Base-by-base conservation (phyloP, 2,329 filamentous ascomycete species). In the Aspergillus fumigatus region DNA sequence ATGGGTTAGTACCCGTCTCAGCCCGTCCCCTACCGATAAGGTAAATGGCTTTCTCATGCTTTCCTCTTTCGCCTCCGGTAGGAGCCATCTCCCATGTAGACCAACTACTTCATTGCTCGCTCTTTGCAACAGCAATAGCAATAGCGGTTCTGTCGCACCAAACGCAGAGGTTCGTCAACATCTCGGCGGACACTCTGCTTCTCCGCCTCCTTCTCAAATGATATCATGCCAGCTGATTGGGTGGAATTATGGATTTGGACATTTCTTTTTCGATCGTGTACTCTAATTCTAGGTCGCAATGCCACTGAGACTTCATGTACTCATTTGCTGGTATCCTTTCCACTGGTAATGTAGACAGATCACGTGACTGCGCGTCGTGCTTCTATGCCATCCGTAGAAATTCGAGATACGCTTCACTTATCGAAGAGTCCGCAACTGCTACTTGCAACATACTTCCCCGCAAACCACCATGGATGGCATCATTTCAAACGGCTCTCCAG, bases 391-490 rank as follows among this genome's bases (percentile, higher is more conserved):
- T 48, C 68, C 68, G 66, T 67, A 70, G 58, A 67, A 70, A 67
- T 67, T 71, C 60, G 40, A 66, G 65, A 68, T 52, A 41, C 17
- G 11, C 21, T 47, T 48, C 38, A 23, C 45, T 17, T 19, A 47
- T 35, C 35, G 50, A 47, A 51, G 14, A 48, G 49, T 38, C n/a
- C 45, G 49, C 27, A 54, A 14, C 52, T 38, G 35, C 29, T 25
- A 52, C 25, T 38, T 25, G 43, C 48, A 29, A 56, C 25, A 43
- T 43, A 48, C 47, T 47, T 51, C 17, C 52, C 29, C 29, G 38
- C 25, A 45, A 32, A 45, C 35, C 43, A 70, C 51, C 26, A 76
- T 76, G 74, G 70, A 73, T 51, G 67, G 61, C 29, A 68, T 68
- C 55, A 55, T 69, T 52, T 64, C 65, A 43, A 72, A 72, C 59